Evolutionary conservation across 2,329 filamentous ascomycete species (phyloP), one percentile per base, ranked within the genome.

Genomic region (Fusarium albidum): DNA sequence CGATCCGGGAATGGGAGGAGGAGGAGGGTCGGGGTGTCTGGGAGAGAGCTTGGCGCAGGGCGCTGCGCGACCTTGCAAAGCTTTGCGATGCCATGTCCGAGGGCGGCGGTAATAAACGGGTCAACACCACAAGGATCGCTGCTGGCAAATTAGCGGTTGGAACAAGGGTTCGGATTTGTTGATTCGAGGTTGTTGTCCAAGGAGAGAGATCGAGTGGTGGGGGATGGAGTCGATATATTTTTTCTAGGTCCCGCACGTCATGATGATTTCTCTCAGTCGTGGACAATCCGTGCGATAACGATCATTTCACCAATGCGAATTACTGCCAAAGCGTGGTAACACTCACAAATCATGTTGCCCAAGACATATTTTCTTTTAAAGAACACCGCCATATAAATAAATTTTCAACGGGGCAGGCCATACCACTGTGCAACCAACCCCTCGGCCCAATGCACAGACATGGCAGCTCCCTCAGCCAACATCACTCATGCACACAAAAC

Each of bases 191-290:
- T 42, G 41, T 28, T 29, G 48, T 18, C 51, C 29, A n/a, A n/a
- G 35, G 37, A 45, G 33, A 61, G 48, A 29, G 38, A 41, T 35
- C 39, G 41, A 39, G 61, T 56, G 64, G 64, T 62, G 65, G 21
- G 63, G 65, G 55, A 50, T 51, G 43, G 41, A 53, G 21, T 21
- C 21, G 21, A 5, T 21, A 7, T 49, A 57, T 59, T 61, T 68
- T 65, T 68, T 66, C 54, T 45, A 35, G 52, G 59, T 57, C 53
- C 64, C 52, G 63, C 59, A 68, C 66, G 66, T 68, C 66, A 68
- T 68, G 52, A 60, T 61, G 47, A 63, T 39, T 52, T 15, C 38
- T 15, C 38, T 29, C 31, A 17, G 33, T 35, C 18, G 9, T 46
- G 5, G 18, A 29, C 14, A 10, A 18, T 32, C 29, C 42, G 42